Conservation (phyloP, 108 stramenopile species). For the Craspedostauros australis region DNA sequence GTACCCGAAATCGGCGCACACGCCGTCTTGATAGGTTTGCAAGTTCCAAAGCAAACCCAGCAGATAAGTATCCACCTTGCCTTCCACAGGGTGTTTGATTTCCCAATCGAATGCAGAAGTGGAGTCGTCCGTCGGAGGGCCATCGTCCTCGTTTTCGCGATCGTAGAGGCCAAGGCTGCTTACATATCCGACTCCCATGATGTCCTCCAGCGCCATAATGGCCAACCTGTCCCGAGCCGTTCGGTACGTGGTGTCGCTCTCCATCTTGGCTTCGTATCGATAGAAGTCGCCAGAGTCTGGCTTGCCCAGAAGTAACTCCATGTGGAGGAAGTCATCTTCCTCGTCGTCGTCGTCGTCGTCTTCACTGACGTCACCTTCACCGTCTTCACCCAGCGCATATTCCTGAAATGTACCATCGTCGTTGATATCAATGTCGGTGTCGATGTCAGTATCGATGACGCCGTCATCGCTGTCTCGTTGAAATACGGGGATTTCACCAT, state of each 20-base stretch:
- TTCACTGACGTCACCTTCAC: not conserved
- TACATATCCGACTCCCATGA: conserved; percentile 18
- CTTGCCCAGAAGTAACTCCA: conserved; percentile 31
- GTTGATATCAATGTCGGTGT: too few relatives aligned
- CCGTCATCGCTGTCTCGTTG: too few relatives aligned
- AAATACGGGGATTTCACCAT: too few relatives aligned
- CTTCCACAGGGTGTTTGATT: conserved; percentile 18
- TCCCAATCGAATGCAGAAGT: too few relatives aligned
- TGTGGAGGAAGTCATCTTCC: conserved; percentile 12
- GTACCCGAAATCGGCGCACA: conserved; percentile 62
- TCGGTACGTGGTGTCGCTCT: conserved; percentile 7
- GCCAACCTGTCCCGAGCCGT: conserved; percentile 45
- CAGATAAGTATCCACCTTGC: conserved; percentile 60
- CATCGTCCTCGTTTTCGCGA: conserved; percentile 11
- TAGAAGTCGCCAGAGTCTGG: conserved; percentile 15
- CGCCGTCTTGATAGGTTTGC: conserved; percentile 74
- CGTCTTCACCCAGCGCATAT: not conserved
- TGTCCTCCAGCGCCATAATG: conserved; percentile 53
- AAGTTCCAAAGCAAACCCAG: conserved; percentile 82
- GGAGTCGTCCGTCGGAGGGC: conserved; percentile 15
- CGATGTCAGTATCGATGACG: too few relatives aligned
- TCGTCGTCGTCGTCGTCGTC: conserved; percentile 21
- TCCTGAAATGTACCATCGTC: too few relatives aligned
- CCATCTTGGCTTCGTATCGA: conserved; percentile 6
- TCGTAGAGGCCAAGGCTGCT: conserved; percentile 7